These are phyloP conservation scores for Globisporangium camurandrum DNA, from an alignment of 352 stramenopile species.

Conservation along the genomic window DNA sequence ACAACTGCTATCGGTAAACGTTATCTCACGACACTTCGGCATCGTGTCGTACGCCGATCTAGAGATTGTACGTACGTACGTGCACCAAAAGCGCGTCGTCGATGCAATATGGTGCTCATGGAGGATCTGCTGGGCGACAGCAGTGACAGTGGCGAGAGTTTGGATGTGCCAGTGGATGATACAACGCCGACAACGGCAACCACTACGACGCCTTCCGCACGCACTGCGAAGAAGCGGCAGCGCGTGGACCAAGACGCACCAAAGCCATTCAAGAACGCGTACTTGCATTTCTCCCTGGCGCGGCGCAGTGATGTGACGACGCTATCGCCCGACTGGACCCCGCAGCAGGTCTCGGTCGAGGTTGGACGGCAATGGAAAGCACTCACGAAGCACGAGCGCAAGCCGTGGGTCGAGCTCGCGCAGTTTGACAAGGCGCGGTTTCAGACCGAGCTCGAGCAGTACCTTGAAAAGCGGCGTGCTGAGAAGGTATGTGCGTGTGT, in stretches of 20 bases:
- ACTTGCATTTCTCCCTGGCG: slow-evolving; percentile 37
- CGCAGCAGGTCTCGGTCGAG: slow-evolving; percentile 40
- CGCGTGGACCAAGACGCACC: slow-evolving; percentile 7
- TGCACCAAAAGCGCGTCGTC: too few species aligned
- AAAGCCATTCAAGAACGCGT: slow-evolving; percentile 29
- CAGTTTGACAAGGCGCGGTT: slow-evolving; percentile 53
- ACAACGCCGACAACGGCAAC: too few species aligned
- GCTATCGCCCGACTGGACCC: slow-evolving; percentile 29
- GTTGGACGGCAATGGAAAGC: slow-evolving; percentile 45
- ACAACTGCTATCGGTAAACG: too few species aligned
- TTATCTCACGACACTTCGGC: too few species aligned
- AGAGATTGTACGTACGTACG: too few species aligned
- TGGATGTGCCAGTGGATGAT: too few species aligned
- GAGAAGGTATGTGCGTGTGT: slow-evolving; percentile 2
- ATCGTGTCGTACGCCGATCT: too few species aligned
- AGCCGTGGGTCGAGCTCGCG: slow-evolving; percentile 44
- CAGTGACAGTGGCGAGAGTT: background rate
- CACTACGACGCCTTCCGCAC: background rate
- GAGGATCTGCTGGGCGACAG: background rate
- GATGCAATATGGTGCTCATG: slow-evolving; percentile 1
- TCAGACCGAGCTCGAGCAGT: slow-evolving; percentile 26
- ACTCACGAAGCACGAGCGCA: slow-evolving; percentile 27
- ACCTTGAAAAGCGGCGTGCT: slow-evolving; percentile 12
- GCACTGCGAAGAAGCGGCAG: slow-evolving; percentile 1
- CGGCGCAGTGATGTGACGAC: slow-evolving; percentile 25